A percentile compares a stretch with the other conserved stretches of the same genome.
Evolutionary conservation across 2,329 filamentous ascomycete species (phyloP).

Genomic region (Colletotrichum lentis): DNA sequence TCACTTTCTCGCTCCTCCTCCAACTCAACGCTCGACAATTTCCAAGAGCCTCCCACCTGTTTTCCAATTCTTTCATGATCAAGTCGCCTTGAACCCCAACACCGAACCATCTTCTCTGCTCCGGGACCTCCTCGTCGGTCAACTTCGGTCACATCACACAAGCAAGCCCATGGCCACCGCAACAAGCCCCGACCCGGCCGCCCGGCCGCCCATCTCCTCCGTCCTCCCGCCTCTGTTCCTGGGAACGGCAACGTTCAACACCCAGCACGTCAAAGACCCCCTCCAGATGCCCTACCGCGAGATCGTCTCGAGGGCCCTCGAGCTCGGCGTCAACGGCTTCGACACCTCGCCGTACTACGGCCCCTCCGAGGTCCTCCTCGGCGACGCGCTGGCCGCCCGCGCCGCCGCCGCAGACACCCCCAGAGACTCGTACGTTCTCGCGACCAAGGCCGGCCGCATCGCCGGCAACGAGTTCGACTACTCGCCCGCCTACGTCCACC

Average conservation of each 20-base stretch:
- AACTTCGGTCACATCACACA: neutral
- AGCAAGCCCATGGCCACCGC: conserved; percentile 23
- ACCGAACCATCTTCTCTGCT: conserved; percentile 1
- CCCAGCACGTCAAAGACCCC: conserved; percentile 70
- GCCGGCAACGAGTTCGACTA: conserved; percentile 34
- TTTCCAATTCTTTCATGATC: no score
- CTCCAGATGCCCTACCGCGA: conserved; percentile 36
- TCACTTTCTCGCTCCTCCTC: neutral
- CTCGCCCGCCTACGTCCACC: conserved; percentile 47
- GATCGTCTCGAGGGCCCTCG: conserved; percentile 31
- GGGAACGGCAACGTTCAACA: conserved; percentile 90
- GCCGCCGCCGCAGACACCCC: conserved; percentile 57
- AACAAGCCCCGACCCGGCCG: conserved; percentile 16
- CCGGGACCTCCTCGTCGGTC: neutral
- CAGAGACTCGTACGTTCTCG: conserved; percentile 45
- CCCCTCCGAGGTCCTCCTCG: conserved; percentile 34
- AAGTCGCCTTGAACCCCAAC: neutral
- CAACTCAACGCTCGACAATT: neutral
- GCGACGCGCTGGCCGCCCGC: conserved; percentile 60
- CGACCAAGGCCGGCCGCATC: conserved; percentile 34
- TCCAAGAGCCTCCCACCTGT: neutral
- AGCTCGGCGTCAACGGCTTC: conserved; percentile 33
- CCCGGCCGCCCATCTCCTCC: conserved; percentile 21
- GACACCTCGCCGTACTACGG: conserved; percentile 38
- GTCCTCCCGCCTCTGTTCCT: conserved; percentile 82